phyloP scores from a whole-genome alignment of 768 basidiomycete genomes.

The Tricholoma saponaceum region DNA sequence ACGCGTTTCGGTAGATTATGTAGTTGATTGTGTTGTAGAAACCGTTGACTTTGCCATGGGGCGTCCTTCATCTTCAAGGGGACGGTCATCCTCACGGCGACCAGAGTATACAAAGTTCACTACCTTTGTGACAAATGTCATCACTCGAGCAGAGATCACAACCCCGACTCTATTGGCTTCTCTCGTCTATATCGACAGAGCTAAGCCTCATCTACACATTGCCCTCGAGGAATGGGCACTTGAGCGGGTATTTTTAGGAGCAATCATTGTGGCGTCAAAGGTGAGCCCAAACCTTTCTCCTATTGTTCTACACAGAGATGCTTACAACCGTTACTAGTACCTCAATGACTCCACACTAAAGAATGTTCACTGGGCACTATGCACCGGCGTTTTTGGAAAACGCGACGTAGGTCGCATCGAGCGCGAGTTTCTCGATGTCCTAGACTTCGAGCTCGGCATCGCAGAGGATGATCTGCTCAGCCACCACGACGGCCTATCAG shows the following conservation, averaged over 20 bases:
- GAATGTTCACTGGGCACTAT: conserved; percentile 89
- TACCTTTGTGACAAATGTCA: conserved; percentile 63
- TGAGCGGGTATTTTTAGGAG: conserved; percentile 87
- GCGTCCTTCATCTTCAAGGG: conserved; percentile 50
- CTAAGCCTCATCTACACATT: conserved; percentile 76
- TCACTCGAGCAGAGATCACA: conserved; percentile 70
- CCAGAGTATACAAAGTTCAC: conserved; percentile 55
- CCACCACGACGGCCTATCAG: conserved; percentile 39
- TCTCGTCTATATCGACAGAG: conserved; percentile 74
- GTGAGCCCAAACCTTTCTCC: conserved; percentile 27
- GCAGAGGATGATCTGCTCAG: conserved; percentile 59
- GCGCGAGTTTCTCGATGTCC: conserved; percentile 76
- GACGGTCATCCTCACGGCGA: conserved; percentile 42
- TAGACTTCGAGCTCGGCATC: conserved; percentile 70
- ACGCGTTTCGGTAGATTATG: conserved; percentile 47
- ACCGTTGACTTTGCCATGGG: conserved; percentile 76
- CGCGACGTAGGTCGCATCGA: conserved; percentile 79
- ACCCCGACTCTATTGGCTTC: conserved; percentile 65
- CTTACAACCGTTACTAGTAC: conserved; percentile 42
- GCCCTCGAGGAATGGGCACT: conserved; percentile 83
- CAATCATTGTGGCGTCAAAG: conserved; percentile 86
- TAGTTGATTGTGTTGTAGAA: conserved; percentile 64
- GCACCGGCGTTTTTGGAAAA: conserved; percentile 78
- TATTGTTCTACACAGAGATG: conserved; percentile 10
- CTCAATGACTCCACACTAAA: conserved; percentile 87